Conservation (phyloP, 495 filamentous ascomycete genomes). For the Tuber brumale region DNA sequence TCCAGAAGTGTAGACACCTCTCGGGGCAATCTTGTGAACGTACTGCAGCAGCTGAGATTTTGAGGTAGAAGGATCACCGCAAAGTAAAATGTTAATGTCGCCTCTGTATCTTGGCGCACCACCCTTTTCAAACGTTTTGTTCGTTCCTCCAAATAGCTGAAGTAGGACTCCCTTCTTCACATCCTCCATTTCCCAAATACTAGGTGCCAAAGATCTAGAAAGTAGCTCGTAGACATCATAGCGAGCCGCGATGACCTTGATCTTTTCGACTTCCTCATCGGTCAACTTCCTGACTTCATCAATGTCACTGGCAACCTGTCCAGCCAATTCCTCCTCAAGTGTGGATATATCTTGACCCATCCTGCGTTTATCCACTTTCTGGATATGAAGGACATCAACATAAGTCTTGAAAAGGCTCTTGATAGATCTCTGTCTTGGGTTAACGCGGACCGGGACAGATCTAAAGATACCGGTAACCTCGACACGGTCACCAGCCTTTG, state of each 20-base stretch:
- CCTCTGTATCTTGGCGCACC: conserved; percentile 91
- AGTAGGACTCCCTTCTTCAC: conserved; percentile 97
- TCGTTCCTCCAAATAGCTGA: conserved; percentile 96
- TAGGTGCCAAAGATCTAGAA: conserved; percentile 83
- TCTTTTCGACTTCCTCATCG: conserved; percentile 88
- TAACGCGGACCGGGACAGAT: conserved; percentile 89
- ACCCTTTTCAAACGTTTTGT: conserved; percentile 95
- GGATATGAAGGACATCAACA: conserved; percentile 87
- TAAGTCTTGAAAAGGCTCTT: conserved; percentile 98
- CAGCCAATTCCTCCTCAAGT: conserved; percentile 73
- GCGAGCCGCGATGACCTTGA: conserved; percentile 70
- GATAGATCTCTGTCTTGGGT: conserved; percentile 82
- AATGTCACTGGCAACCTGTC: conserved; percentile 64
- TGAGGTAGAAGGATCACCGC: conserved; percentile 95
- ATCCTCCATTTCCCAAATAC: conserved; percentile 96
- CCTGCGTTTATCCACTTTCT: conserved; percentile 90
- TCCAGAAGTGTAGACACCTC: conserved; percentile 95
- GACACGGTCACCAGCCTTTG: conserved; percentile 93
- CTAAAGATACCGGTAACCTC: conserved; percentile 96
- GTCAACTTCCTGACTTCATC: conserved; percentile 75
- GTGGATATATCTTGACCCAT: conserved; percentile 88
- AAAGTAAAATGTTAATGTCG: conserved; percentile 94
- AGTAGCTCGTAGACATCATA: conserved; percentile 92
- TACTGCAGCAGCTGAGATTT: conserved; percentile 99
- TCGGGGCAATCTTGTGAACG: conserved; percentile 93